A percentile compares a stretch with the other conserved stretches of the same genome.
Conservation (phyloP, 2,329 filamentous ascomycete genomes). For the Fusarium sp. region DNA sequence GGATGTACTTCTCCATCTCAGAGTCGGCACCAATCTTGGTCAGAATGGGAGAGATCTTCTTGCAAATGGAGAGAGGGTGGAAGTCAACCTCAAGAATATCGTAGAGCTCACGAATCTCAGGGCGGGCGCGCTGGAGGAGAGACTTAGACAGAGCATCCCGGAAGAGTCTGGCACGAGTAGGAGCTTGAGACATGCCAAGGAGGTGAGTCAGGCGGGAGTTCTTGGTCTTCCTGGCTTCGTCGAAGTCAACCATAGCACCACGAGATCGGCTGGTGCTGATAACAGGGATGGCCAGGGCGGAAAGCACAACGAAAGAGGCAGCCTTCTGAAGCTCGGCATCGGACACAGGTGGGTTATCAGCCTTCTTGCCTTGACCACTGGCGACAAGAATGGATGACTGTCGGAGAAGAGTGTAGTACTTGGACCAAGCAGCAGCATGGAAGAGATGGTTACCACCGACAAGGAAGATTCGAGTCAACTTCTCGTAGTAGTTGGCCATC, state of each 20-base stretch:
- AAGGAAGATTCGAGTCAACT: constrained; percentile 97
- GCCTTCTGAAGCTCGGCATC: constrained; percentile 94
- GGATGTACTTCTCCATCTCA: constrained; percentile 97
- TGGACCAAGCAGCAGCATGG: constrained; percentile 96
- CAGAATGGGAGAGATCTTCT: constrained; percentile 97
- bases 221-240: constrained; percentile 98
- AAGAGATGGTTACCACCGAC: constrained; percentile 99
- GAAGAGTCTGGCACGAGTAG: constrained; percentile 90
- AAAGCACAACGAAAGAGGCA: constrained; percentile 94
- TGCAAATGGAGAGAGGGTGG: constrained; percentile 97
- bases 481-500: constrained; percentile 99
- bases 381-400: constrained; percentile 87
- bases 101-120: constrained; percentile 96
- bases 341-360: constrained; percentile 89
- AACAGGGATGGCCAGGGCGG: constrained; percentile 96
- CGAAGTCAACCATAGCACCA: constrained; percentile 94
- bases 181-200: constrained; percentile 89
- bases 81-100: constrained; percentile 99
- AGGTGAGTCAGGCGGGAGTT: constrained; percentile 97
- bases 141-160: constrained; percentile 96
- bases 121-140: constrained; percentile 88
- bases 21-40: constrained; percentile 91
- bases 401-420: constrained; percentile 96
- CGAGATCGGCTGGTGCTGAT: constrained; percentile 98
- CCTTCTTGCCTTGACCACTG: constrained; percentile 87